phyloP scores from a whole-genome alignment of 352 stramenopile species.

The Halophytophthora batemanensis region DNA sequence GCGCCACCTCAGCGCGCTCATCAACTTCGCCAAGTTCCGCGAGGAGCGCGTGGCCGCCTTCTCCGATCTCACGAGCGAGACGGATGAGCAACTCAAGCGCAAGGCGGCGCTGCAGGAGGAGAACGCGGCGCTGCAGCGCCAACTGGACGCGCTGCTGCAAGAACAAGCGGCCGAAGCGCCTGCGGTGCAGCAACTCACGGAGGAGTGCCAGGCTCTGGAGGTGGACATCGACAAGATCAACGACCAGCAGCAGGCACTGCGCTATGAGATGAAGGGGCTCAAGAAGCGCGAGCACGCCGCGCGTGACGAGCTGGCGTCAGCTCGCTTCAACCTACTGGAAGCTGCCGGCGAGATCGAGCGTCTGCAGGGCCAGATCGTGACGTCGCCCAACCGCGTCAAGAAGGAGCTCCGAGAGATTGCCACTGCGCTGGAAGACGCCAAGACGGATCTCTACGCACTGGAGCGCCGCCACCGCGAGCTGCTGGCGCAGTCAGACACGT shows the following conservation, averaged over 20 bases:
- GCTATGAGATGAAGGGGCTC: slow-evolving; percentile 77
- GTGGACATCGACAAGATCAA: slow-evolving; percentile 90
- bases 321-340: slow-evolving; percentile 82
- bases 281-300: slow-evolving; percentile 79
- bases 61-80: slow-evolving; percentile 71
- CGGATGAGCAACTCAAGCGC: slow-evolving; percentile 48
- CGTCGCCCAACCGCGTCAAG: slow-evolving; percentile 86
- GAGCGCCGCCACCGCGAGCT: slow-evolving; percentile 61
- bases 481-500: slow-evolving; percentile 59
- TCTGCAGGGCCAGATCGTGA: slow-evolving; percentile 86
- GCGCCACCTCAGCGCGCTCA: slow-evolving; percentile 93
- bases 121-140: slow-evolving; percentile 50
- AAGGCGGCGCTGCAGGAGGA: slow-evolving; percentile 58
- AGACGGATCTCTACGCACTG: slow-evolving; percentile 60
- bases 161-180: slow-evolving; percentile 57
- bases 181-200: slow-evolving; percentile 56
- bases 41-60: slow-evolving; percentile 91
- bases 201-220: slow-evolving; percentile 84
- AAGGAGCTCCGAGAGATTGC: slow-evolving; percentile 60
- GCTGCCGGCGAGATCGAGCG: slow-evolving; percentile 74
- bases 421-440: slow-evolving; percentile 64
- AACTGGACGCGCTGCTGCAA: slow-evolving; percentile 59
- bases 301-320: slow-evolving; percentile 69
- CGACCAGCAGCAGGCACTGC: slow-evolving; percentile 83
- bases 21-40: slow-evolving; percentile 97